A percentile compares a stretch with the other conserved stretches of the same genome.
These are phyloP conservation scores for Aspergillus sparsus DNA, from an alignment of 495 filamentous ascomycete genomes.

Conservation along the genomic window DNA sequence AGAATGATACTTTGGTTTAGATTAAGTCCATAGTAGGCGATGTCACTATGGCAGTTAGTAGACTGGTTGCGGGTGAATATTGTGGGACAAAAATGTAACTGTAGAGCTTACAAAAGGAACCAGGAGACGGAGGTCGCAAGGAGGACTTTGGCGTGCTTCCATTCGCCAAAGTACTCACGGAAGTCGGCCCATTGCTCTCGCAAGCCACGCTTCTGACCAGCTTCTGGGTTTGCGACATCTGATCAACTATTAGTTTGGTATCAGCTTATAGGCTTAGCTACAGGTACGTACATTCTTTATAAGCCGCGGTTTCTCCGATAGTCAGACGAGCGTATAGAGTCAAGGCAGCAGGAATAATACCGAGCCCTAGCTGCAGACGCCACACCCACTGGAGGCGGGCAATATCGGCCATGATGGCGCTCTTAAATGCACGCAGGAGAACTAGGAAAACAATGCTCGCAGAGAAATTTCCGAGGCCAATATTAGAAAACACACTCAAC, in stretches of 20 bases:
- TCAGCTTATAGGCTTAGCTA: not conserved
- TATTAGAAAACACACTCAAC: not conserved
- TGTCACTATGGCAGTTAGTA: not conserved
- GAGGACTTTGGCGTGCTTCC: slow-evolving; percentile 26
- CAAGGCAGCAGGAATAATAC: not conserved
- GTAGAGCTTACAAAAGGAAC: slow-evolving; percentile 25
- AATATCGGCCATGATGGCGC: not conserved
- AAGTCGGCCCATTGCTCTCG: slow-evolving; percentile 19
- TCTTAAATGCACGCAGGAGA: not conserved
- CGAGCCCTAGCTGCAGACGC: slow-evolving; percentile 1
- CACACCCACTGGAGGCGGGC: not conserved
- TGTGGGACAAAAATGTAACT: not conserved
- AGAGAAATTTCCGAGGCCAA: slow-evolving; percentile 2
- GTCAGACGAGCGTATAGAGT: not conserved
- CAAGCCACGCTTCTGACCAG: slow-evolving; percentile 1
- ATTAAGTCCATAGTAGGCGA: slow-evolving; percentile 1
- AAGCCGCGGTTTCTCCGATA: not conserved
- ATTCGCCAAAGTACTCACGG: slow-evolving; percentile 24
- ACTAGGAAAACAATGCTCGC: not conserved
- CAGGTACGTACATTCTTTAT: not conserved
- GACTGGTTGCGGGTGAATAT: too few species aligned
- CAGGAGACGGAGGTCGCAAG: slow-evolving; percentile 28
- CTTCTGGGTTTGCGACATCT: not conserved
- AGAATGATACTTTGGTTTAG: slow-evolving; percentile 5
- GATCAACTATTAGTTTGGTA: not conserved